Evolutionary conservation across 2,329 filamentous ascomycete genomes (phyloP).

Genomic region (Monilinia vaccinii-corymbosi): DNA sequence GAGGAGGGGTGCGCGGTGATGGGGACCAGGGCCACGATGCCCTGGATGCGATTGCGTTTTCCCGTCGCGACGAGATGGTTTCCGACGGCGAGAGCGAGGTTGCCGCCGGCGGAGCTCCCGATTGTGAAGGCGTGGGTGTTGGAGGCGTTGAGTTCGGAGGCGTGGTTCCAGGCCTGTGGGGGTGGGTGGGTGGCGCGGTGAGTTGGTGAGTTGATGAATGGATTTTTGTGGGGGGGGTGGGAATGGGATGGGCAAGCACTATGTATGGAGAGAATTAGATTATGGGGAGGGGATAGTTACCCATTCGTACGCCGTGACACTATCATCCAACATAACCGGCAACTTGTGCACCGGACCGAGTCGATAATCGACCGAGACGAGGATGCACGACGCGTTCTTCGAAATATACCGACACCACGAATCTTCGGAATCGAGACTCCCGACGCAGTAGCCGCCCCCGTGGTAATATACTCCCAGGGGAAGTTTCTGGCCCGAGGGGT

Average conservation of each 20-base stretch:
- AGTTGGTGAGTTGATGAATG: background rate
- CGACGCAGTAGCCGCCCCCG: constrained; percentile 50
- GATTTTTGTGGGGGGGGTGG: background rate
- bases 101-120: constrained; percentile 22
- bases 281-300: background rate
- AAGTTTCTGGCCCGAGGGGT: background rate
- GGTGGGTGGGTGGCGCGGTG: background rate
- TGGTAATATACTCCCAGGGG: constrained; percentile 48
- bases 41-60: constrained; percentile 11
- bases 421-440: constrained; percentile 55
- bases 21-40: constrained; percentile 21
- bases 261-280: background rate
- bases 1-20: constrained; percentile 19
- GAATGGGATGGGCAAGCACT: background rate
- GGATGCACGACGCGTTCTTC: constrained; percentile 39
- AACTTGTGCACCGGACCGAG: constrained; percentile 18
- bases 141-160: constrained; percentile 10
- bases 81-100: constrained; percentile 18
- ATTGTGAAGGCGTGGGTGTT: constrained; percentile 16
- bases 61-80: constrained; percentile 19
- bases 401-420: constrained; percentile 46
- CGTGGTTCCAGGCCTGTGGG: constrained; percentile 16
- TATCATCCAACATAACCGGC: constrained; percentile 2
- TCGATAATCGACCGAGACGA: constrained; percentile 48
- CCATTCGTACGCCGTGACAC: background rate